phyloP scores from a whole-genome alignment of 2,329 filamentous ascomycete species.

The Sporothrix pallida region DNA sequence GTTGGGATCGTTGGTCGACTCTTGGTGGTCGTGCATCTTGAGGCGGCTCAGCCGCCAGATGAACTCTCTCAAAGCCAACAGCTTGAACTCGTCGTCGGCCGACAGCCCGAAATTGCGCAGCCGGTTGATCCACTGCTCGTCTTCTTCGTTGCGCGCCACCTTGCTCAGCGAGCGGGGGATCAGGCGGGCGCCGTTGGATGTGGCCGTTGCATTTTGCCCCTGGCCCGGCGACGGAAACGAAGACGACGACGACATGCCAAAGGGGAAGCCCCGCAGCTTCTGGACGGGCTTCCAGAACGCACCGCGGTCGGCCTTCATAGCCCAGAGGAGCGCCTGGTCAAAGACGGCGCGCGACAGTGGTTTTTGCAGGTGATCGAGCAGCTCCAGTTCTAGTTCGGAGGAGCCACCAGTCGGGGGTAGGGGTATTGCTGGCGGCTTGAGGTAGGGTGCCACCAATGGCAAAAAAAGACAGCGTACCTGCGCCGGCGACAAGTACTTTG shows the following conservation, averaged over 20 bases:
- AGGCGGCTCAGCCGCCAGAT: conserved; percentile 84
- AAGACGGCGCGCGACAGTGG: conserved; percentile 80
- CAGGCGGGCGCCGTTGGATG: conserved; percentile 48
- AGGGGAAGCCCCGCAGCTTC: conserved; percentile 67
- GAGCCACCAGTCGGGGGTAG: conserved; percentile 51
- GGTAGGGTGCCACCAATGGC: conserved; percentile 79
- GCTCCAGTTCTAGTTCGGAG: conserved; percentile 61
- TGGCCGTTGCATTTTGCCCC: neutral
- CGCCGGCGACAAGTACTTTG: conserved; percentile 75
- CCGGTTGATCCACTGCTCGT: conserved; percentile 89
- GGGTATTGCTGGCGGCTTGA: conserved; percentile 71
- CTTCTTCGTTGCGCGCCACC: conserved; percentile 81
- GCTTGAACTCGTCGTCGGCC: conserved; percentile 84
- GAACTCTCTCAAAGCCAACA: conserved; percentile 85
- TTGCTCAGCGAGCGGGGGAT: conserved; percentile 64
- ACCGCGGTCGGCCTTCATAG: conserved; percentile 77
- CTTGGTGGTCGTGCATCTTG: conserved; percentile 59
- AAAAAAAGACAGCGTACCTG: conserved; percentile 83
- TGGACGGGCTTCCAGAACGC: conserved; percentile 84
- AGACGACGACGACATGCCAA: conserved; percentile 63
- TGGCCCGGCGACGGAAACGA: neutral
- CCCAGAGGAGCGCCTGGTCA: conserved; percentile 87
- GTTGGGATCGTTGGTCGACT: conserved; percentile 43
- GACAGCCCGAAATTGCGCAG: conserved; percentile 83
- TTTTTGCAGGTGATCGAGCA: conserved; percentile 83